Conservation (phyloP, 305 asterid species). For the Plantago coronopus region DNA sequence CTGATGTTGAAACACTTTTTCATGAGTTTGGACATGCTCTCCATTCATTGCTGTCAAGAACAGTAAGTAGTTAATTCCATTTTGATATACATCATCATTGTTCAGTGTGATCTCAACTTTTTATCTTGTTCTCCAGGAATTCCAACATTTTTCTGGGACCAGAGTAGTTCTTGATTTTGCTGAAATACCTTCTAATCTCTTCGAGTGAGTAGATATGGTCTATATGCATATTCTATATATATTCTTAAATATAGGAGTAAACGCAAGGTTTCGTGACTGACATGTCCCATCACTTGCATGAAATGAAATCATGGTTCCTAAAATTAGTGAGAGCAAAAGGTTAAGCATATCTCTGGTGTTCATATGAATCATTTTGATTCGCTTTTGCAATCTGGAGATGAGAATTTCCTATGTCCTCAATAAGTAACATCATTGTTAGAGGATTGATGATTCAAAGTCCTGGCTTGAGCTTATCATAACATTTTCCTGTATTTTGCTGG, state of each 20-base stretch:
- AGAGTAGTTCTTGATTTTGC: constrained; percentile 89
- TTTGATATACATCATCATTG: constrained; percentile 18
- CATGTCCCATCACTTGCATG: constrained; percentile 23
- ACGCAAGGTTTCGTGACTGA: constrained; percentile 7
- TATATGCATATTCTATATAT: constrained; percentile 5
- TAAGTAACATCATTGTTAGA: too few relatives aligned
- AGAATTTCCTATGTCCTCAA: too few relatives aligned
- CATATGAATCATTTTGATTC: constrained; percentile 9
- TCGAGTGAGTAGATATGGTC: constrained; percentile 62
- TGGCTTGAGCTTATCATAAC: constrained; percentile 13
- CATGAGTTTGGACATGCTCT: constrained; percentile 99
- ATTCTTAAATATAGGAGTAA: constrained; percentile 20
- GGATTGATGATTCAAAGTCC: constrained; percentile 1
- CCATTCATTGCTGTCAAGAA: constrained; percentile 97
- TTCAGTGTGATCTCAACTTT: constrained; percentile 20
- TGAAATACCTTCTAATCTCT: constrained; percentile 93
- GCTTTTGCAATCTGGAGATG: constrained; percentile 15
- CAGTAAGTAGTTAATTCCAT: constrained; percentile 43
- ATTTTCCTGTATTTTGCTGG: constrained; percentile 20
- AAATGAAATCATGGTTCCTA: constrained; percentile 13
- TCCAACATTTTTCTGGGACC: constrained; percentile 96
- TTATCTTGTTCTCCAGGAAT: constrained; percentile 58
- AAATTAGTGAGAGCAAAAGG: constrained; percentile 2
- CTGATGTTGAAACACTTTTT: constrained; percentile 90
- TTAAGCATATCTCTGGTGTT: background rate